Base-by-base conservation (phyloP, 352 stramenopile species). In the Globisporangium paroecandrum region DNA sequence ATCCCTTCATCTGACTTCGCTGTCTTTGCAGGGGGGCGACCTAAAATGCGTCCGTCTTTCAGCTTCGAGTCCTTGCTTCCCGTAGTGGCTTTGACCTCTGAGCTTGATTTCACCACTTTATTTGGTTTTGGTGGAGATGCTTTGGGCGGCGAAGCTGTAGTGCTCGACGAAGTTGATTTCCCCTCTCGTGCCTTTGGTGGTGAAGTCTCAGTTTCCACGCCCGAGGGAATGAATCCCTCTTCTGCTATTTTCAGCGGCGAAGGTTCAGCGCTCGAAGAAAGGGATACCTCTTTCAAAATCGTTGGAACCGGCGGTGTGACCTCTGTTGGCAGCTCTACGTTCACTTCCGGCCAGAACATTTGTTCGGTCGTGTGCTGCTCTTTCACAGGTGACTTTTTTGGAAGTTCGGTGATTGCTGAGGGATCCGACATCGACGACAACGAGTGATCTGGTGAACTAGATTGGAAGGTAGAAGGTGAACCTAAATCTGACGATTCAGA, bases 1-100 rank as follows among this genome's bases (percentile, higher is more conserved):
- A 41, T 32, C 7, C 49, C 51, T 27, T 67, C 59, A 15, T 43
- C 62, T 25, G 62, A 20, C 10, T 57, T 65, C 27, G 27, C 15
- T 60, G 32, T 62, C 6, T 22, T 34, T 1, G 38, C 13, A 34
- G 66, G 15, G 15, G 51, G 18, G 12, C 29, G 56, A 12, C 9
- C 32, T 9, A 9, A 25, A 3, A 43, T 54, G 8, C 43, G 64
- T 7, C 43, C 46, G 15, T 69, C 62, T 34, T 65, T 64, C 5
- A 15, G 18, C 5, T 69, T 69, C 0, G 15, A n/a, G 1, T 60
- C 56, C n/a, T 47, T 53, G 18, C 8, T 49, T 7, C 18, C 1
- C 8, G 22, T 6, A 27, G 20, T 4, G 6, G 43, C n/a, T 29
- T 58, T 46, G 29, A 20, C 20, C 24, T 57, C 34, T 20, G 24